Percentiles rank a stretch among this genome's conserved stretches.
Evolutionary conservation across 2,329 filamentous ascomycete species (phyloP).

Genomic region (Nothophaeocryptopus gaeumannii): DNA sequence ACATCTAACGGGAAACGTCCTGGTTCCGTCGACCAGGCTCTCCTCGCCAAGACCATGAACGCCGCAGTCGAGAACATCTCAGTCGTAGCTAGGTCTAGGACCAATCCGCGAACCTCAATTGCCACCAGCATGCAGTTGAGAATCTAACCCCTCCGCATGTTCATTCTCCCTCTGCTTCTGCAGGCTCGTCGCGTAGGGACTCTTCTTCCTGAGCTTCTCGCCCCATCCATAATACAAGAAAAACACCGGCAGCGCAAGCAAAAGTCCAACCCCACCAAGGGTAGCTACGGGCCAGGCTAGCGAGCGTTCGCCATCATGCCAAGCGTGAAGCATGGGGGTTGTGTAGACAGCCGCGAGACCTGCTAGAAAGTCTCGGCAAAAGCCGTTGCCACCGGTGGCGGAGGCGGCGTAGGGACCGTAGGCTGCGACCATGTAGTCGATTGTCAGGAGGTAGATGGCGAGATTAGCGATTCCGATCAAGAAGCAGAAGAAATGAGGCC

Average conservation of each 20-base stretch:
- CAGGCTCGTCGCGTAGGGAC: conserved; percentile 48
- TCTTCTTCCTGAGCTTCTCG: conserved; percentile 43
- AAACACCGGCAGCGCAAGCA: conserved; percentile 55
- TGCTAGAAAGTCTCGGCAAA: conserved; percentile 69
- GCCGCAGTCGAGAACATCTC: no score
- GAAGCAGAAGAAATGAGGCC: conserved; percentile 61
- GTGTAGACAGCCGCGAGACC: conserved; percentile 69
- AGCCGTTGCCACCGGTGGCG: conserved; percentile 73
- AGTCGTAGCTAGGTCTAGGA: no score
- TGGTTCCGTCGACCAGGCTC: no score
- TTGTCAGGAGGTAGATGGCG: conserved; percentile 35
- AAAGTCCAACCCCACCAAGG: conserved; percentile 49
- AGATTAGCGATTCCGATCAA: conserved; percentile 69
- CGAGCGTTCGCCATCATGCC: conserved; percentile 24
- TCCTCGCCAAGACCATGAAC: no score
- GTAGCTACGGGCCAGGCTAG: conserved; percentile 53
- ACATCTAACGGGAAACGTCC: no score
- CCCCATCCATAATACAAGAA: conserved; percentile 49
- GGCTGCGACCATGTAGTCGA: conserved; percentile 66
- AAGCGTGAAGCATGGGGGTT: conserved; percentile 48
- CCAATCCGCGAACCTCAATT: no score
- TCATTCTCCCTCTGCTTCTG: conserved; percentile 33
- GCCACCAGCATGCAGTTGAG: no score
- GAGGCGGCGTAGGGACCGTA: conserved; percentile 72
- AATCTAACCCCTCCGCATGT: background rate